Evolutionary conservation across 164 flowering plant species (phyloP).

Genomic region (Malania oleifera): DNA sequence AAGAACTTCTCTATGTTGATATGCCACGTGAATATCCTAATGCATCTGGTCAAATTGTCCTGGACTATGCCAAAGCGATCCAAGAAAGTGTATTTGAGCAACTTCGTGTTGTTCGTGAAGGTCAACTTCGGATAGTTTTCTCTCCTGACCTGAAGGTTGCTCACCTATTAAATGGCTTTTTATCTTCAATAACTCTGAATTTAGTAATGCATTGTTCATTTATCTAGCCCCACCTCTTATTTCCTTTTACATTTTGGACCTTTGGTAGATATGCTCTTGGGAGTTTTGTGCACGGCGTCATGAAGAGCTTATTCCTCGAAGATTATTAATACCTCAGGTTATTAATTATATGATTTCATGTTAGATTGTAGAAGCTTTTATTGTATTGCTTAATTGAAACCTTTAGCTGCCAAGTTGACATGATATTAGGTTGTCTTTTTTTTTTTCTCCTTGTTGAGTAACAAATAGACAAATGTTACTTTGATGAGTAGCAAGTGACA

Average conservation of each 20-base stretch:
- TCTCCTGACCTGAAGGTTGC: constrained; percentile 86
- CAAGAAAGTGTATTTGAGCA: constrained; percentile 99
- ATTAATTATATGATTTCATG: neutral
- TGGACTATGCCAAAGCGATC: constrained; percentile 97
- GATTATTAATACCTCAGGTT: constrained; percentile 87
- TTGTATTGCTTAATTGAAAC: neutral
- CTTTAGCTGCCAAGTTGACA: too few species aligned
- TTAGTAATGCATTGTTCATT: neutral
- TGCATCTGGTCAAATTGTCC: constrained; percentile 88
- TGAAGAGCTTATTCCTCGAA: constrained; percentile 93
- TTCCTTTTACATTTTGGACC: neutral
- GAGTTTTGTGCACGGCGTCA: constrained; percentile 99
- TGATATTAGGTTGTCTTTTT: too few species aligned
- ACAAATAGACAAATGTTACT: too few species aligned
- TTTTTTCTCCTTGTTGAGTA: too few species aligned
- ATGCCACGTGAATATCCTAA: constrained; percentile 94
- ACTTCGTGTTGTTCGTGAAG: constrained; percentile 98
- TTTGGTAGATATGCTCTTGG: constrained; percentile 90
- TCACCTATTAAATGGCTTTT: neutral
- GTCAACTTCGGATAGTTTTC: constrained; percentile 94
- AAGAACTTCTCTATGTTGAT: constrained; percentile 96
- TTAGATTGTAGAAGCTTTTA: constrained; percentile 4
- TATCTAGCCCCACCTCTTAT: constrained; percentile 2
- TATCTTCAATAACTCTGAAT: neutral
- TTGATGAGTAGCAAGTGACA: too few species aligned